Base-by-base conservation (phyloP, 805 yeast genomes). In the Candida loeiensis region DNA sequence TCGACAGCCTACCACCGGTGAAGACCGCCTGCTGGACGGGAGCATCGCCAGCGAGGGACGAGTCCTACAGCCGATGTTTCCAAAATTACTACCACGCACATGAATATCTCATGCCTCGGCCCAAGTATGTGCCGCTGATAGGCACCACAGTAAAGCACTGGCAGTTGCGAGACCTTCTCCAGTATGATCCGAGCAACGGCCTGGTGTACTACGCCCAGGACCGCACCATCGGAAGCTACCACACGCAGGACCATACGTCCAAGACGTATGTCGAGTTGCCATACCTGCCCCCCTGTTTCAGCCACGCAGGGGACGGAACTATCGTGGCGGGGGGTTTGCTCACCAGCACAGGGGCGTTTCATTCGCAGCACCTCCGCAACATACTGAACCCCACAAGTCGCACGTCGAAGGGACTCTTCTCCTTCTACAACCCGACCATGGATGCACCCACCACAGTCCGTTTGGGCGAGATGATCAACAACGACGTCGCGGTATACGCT, bases 401-500 rank as follows among this genome's bases (percentile, higher is more conserved):
- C 33, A 64, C 54, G 27, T 69, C 77, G 63, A 79, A 79, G 48
- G 96, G 96, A 0, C 69, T 80, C 29, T 76, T 82, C 44, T 74
- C 84, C 2, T 62, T 83, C 35, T 71, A 73, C 55, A 74, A 76
- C 43, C 73, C 76, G 17, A 67, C 68, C 4, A 70, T 77, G 8
- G 69, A 69, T n/a, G 55, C 60, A 5, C 63, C 71, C 4, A 61
- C 69, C 33, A 75, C 82, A 2, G 69, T 77, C 19, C 76, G 76
- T 39, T 63, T 88, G 39, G 96, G 97, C 0, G 84, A 84, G 24
- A 78, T 81, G 63, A 88, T 90, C 51, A 89, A 88, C 59, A 89
- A 89, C 59, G 78, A 86, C 36, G 95, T 88, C 20, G 63, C 80
- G 0, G 53, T 83, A 19, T 64, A 74, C 53, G 22, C 69, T 16